A percentile compares a stretch with the other conserved stretches of the same genome.
Conservation (phyloP, 192 early-diverging fungal genomes). For the Podila minutissima region DNA sequence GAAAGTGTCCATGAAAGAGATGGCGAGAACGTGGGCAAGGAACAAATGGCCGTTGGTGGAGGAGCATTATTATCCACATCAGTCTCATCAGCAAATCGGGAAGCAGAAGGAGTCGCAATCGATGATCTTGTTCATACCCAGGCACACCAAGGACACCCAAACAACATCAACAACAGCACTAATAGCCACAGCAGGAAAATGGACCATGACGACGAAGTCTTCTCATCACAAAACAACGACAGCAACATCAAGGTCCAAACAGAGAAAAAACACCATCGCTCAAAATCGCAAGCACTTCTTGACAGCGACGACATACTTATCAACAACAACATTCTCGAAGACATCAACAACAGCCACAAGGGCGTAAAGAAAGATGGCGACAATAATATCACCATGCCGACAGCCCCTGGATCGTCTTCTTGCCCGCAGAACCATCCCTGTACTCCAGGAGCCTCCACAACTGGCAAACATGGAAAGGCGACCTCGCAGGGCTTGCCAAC, state of each 20-base stretch:
- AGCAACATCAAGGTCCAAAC: background rate
- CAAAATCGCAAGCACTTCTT: background rate
- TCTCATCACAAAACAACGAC: background rate
- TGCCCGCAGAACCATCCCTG: background rate
- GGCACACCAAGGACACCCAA: too few species aligned
- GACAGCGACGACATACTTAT: background rate
- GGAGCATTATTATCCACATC: background rate
- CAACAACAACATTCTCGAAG: background rate
- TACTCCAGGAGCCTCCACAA: background rate
- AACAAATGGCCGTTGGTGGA: background rate
- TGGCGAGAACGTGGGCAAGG: background rate
- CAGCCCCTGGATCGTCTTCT: too few species aligned
- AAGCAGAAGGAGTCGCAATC: background rate
- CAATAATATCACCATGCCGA: too few species aligned
- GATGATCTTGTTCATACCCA: background rate
- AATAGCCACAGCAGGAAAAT: too few species aligned
- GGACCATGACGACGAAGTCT: too few species aligned
- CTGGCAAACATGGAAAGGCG: background rate
- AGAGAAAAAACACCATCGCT: background rate
- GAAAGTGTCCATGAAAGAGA: background rate
- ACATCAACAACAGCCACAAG: background rate
- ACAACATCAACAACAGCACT: too few species aligned
- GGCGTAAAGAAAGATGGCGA: too few species aligned
- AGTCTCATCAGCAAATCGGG: background rate
- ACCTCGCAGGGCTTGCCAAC: conserved; percentile 15